Base-by-base conservation (phyloP, 228 moss, liverwort and hornwort species). In the Sphagnum fallax region DNA sequence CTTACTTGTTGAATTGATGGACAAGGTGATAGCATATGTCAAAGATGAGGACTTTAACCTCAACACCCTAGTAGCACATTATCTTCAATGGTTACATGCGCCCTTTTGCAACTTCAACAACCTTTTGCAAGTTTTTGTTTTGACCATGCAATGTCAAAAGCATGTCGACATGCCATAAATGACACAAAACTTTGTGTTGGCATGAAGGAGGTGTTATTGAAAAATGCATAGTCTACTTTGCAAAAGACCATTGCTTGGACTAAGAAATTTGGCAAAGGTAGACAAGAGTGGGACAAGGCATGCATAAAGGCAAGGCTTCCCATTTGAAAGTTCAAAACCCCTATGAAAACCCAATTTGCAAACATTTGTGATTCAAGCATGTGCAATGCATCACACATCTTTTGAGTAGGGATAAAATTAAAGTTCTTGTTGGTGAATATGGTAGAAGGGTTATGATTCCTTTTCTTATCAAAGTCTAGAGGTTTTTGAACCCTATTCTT, bases 101-200 rank as follows among this genome's bases (percentile, higher is more conserved):
- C 47, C 4, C 50, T 16, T 4, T 52, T 66, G n/a, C 48, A 66
- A 10, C 4, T 66, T 6, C 5, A 4, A 14, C 0, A 66, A 50
- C 66, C 66, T 10, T 52, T 47, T 14, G 0, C 0, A 48, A 50
- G 66, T n/a, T 48, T 6, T 0, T 52, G 10, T 51, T 66, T 66
- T 15, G 66, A 13, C 48, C 66, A 66, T 51, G 66, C 50, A 4
- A 66, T 66, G 66, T 48, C 10, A 48, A 66, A 66, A 50, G 66
- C 66, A 11, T 66, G 66, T 0, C 66, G 52, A 51, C 50, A 66
- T 51, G 51, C 10, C 12, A 52, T 13, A 64, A 55, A 55, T 12
- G 12, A 55, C 12, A 12, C 12, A 12, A 55, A 55, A 55, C 32
- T 32, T 55, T 55, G 55, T 55, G 55, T 55, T 8, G 55, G 12